These are phyloP conservation scores for Kregervanrija delftensis DNA, from an alignment of 805 yeast species.

Conservation along the genomic window DNA sequence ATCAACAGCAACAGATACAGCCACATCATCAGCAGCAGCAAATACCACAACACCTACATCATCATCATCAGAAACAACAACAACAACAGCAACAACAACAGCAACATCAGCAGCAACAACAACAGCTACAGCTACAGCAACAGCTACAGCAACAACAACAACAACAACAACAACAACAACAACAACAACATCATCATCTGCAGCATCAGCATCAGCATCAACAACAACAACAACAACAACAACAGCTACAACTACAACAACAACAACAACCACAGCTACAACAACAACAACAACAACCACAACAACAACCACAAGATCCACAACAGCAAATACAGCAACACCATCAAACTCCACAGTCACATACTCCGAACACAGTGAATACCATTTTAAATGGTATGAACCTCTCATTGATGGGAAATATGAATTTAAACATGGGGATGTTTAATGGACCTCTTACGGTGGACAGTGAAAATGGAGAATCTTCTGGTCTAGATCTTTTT, in stretches of 20 bases:
- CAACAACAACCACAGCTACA: slow-evolving; percentile 3
- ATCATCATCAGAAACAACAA: slow-evolving; percentile 1
- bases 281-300: slow-evolving; percentile 10
- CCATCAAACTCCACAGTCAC: not conserved
- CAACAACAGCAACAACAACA: slow-evolving; percentile 3
- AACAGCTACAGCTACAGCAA: slow-evolving; percentile 8
- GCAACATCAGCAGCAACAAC: slow-evolving; percentile 7
- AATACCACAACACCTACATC: not conserved
- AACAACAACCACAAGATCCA: slow-evolving; percentile 3
- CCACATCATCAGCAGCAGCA: no score
- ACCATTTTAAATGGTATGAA: not conserved
- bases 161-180: slow-evolving; percentile 9
- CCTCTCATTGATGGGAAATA: not conserved
- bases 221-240: not conserved
- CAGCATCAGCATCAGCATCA: not conserved
- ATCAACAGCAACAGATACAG: not conserved
- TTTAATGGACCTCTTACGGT: slow-evolving; percentile 8
- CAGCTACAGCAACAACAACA: slow-evolving; percentile 8
- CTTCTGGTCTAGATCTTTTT: slow-evolving; percentile 11
- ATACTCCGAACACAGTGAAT: not conserved
- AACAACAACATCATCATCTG: slow-evolving; percentile 6
- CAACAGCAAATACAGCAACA: slow-evolving; percentile 2
- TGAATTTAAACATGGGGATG: slow-evolving; percentile 5
- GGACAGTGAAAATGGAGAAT: slow-evolving; percentile 10
- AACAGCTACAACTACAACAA: slow-evolving; percentile 2